Conservation (phyloP, 257 asterid species). For the Gentiana straminea region DNA sequence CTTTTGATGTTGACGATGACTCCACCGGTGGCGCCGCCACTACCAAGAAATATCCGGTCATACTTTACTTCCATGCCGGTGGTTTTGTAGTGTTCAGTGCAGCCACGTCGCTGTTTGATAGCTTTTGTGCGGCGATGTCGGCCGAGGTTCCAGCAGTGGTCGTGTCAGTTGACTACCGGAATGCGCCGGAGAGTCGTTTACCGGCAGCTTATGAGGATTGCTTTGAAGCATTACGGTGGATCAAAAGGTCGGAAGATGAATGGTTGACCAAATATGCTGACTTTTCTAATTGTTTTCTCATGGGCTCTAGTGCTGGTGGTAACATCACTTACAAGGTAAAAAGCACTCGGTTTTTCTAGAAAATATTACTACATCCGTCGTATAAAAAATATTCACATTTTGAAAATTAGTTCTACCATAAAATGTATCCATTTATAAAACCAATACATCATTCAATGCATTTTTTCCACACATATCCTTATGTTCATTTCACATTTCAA, state of each 20-base stretch:
- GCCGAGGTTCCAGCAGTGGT: slow-evolving; percentile 11
- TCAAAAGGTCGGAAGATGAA: not conserved
- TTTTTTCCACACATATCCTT: too few relatives aligned
- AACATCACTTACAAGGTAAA: slow-evolving; percentile 1
- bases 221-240: slow-evolving; percentile 3
- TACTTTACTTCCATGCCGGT: slow-evolving; percentile 20
- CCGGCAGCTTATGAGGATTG: slow-evolving; percentile 9
- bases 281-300: slow-evolving; percentile 4
- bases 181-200: slow-evolving; percentile 16
- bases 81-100: slow-evolving; percentile 14
- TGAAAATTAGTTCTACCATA: too few relatives aligned
- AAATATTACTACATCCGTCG: too few relatives aligned
- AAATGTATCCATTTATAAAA: too few relatives aligned
- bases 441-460: too few relatives aligned
- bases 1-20: not conserved
- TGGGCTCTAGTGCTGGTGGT: slow-evolving; percentile 1
- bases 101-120: slow-evolving; percentile 8
- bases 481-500: too few relatives aligned
- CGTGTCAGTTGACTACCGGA: slow-evolving; percentile 16
- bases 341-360: too few relatives aligned
- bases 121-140: slow-evolving; percentile 3
- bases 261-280: slow-evolving; percentile 6
- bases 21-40: not conserved
- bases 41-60: slow-evolving; percentile 16
- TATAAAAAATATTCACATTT: too few relatives aligned